phyloP scores from a whole-genome alignment of 2,329 filamentous ascomycete species.

The Pseudocercospora ulei region DNA sequence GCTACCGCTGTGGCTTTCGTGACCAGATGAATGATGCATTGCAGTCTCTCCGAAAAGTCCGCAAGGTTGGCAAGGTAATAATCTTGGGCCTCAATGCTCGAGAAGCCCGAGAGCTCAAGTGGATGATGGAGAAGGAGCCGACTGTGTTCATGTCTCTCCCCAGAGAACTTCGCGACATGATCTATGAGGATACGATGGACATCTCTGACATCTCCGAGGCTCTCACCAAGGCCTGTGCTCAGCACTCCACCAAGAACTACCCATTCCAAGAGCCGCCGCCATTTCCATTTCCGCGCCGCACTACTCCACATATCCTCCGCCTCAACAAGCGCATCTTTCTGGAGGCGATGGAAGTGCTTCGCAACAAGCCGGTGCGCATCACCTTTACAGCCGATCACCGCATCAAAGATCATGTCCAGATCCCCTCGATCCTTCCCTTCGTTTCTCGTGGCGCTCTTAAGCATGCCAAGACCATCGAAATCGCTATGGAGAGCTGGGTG shows the following conservation, averaged over 20 bases:
- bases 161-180: constrained; percentile 25
- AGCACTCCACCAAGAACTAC: constrained; percentile 14
- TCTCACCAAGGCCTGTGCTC: constrained; percentile 16
- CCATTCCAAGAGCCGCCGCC: constrained; percentile 2
- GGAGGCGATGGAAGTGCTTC: constrained; percentile 30
- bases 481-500: constrained; percentile 26
- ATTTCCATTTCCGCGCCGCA: constrained; percentile 13
- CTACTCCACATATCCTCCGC: constrained; percentile 32
- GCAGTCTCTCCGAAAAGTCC: constrained; percentile 18
- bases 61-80: constrained; percentile 23
- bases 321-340: constrained; percentile 32
- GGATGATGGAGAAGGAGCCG: constrained; percentile 21
- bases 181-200: constrained; percentile 26
- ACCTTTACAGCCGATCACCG: constrained; percentile 16
- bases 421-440: constrained; percentile 23
- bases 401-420: constrained; percentile 7
- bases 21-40: constrained; percentile 22
- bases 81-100: constrained; percentile 23
- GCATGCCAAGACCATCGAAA: constrained; percentile 21
- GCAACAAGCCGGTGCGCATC: constrained; percentile 28
- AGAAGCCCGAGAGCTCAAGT: constrained; percentile 23
- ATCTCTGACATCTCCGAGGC: constrained; percentile 22
- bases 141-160: constrained; percentile 24
- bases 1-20: constrained; percentile 27
- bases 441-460: constrained; percentile 23